Evolutionary conservation across 176 grass and related monocot genomes (phyloP).

Genomic region (Tillandsia fasciculata): DNA sequence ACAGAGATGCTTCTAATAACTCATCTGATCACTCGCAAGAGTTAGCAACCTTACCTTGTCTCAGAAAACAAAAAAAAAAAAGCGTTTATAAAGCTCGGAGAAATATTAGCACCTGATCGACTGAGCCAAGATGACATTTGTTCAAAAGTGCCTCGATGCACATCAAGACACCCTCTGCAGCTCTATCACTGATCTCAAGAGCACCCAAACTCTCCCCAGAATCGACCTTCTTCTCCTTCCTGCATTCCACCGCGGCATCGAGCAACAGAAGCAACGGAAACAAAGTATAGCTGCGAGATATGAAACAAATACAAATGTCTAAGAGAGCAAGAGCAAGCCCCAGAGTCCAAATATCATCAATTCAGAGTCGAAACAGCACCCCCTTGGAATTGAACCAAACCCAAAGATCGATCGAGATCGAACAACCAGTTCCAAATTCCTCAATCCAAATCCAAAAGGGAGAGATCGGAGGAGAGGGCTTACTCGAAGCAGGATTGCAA

Average conservation of each 20-base stretch:
- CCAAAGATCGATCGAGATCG: background rate
- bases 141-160: conserved; percentile 68
- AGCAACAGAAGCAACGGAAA: conserved; percentile 74
- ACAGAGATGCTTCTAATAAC: background rate
- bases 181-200: conserved; percentile 39
- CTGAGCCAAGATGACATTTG: conserved; percentile 59
- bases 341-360: too few relatives aligned
- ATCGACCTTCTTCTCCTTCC: conserved; percentile 37
- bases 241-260: conserved; percentile 67
- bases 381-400: conserved; percentile 13
- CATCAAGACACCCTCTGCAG: conserved; percentile 49
- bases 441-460: background rate
- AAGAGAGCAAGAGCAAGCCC: too few relatives aligned
- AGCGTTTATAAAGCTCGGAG: background rate
- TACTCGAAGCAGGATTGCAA: conserved; percentile 78
- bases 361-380: background rate
- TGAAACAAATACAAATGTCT: background rate
- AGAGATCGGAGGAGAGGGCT: background rate
- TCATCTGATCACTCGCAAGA: background rate
- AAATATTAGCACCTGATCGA: conserved; percentile 43
- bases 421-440: background rate
- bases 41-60: too few relatives aligned
- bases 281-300: conserved; percentile 46
- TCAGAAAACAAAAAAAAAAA: background rate
- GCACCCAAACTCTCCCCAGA: conserved; percentile 11